Evolutionary conservation across 169 alveolate species (phyloP), one percentile per base, ranked within the genome.

Genomic region (Eimeria sp.): DNA sequence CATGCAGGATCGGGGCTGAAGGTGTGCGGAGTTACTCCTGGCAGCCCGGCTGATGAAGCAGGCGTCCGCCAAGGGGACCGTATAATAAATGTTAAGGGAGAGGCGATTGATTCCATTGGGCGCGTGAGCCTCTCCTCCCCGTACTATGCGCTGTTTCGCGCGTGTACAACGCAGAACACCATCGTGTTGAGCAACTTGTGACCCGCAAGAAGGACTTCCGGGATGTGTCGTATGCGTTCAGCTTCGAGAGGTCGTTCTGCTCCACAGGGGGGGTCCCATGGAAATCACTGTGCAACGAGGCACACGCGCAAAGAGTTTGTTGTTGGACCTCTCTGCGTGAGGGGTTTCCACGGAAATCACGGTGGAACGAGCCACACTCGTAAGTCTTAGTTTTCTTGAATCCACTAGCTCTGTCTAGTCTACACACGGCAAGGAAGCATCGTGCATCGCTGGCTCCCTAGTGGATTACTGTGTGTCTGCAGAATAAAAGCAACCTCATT

Each of bases 181-280:
- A 43, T 51, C 89, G 0, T 47, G 20, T 47, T n/a, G 16, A 25
- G 30, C 65, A 45, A 5, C 47, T 78, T 11, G 7, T 47, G 18
- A 20, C 49, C 13, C 89, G 49, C 49, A 51, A 27, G 13, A 16
- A 27, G 34, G 75, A 34, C 11, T 83, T 20, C 7, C 2, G n/a
- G 30, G 27, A 10, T 40, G 18, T 43, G 91, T 54, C 16, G 16
- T 30, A 6, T 83, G 91, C 40, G 10, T 27, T 51, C 76, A 83
- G 91, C 76, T 83, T 5, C 91, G 91, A 18, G 91, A 83, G 51
- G 40, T 83, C n/a, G 76, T 83, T 76, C 57, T 83, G 40, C 91
- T 83, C 57, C 91, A 83, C 51, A 27, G 34, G 20, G 91, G 91
- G 40, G 91, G 91, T 9, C 73, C 91, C 18, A n/a, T 83, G 76